Percentiles rank a stretch among this genome's conserved stretches.
Conservation (phyloP, 768 basidiomycete species). For the Candolleomyces efflorescens region DNA sequence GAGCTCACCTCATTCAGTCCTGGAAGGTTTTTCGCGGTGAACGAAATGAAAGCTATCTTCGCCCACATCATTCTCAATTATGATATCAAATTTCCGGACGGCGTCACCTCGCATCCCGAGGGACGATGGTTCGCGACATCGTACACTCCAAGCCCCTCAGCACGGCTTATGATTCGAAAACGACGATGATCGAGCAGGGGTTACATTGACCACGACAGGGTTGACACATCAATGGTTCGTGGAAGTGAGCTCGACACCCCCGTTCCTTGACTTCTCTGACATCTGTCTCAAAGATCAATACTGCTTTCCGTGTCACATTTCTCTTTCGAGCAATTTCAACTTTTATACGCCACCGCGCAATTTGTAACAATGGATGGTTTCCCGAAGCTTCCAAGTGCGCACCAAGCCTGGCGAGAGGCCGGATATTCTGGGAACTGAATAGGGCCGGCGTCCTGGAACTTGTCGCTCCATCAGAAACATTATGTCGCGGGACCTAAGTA, state of each 20-base stretch:
- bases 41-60: constrained; percentile 40
- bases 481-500: too few relatives aligned
- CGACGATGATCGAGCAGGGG: neutral
- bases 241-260: neutral
- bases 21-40: constrained; percentile 41
- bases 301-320: too few relatives aligned
- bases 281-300: too few relatives aligned
- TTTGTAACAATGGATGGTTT: too few relatives aligned
- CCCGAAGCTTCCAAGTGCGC: too few relatives aligned
- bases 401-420: neutral
- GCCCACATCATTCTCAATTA: constrained; percentile 37
- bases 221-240: too few relatives aligned
- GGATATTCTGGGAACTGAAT: neutral
- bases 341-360: too few relatives aligned
- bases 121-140: neutral
- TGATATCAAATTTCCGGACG: constrained; percentile 29
- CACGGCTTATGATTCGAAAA: neutral
- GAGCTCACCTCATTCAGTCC: constrained; percentile 14
- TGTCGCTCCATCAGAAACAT: neutral
- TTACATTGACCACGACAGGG: too few relatives aligned
- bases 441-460: neutral
- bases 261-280: neutral
- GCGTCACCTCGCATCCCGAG: neutral
- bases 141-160: neutral
- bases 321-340: too few relatives aligned